A percentile compares a stretch with the other conserved stretches of the same genome.
phyloP scores from a whole-genome alignment of 2,329 filamentous ascomycete species.

The Neonectria neomacrospora region DNA sequence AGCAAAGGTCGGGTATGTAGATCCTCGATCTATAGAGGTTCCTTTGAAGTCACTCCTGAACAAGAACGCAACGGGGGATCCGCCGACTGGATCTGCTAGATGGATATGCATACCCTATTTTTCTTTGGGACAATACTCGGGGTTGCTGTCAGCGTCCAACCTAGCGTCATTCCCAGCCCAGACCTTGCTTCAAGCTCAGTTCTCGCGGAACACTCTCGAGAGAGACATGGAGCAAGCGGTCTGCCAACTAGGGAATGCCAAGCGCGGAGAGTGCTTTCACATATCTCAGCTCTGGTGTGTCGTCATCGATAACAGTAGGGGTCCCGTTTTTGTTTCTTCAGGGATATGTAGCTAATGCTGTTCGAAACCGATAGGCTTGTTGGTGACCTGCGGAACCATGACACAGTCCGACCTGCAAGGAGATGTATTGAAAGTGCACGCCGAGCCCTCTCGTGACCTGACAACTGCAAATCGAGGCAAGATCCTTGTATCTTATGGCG shows the following conservation, averaged over 20 bases:
- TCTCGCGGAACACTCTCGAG: constrained; percentile 51
- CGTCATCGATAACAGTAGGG: constrained; percentile 56
- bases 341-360: constrained; percentile 6
- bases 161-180: constrained; percentile 53
- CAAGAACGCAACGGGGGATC: constrained; percentile 23
- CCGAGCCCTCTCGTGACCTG: constrained; percentile 43
- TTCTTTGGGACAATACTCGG: constrained; percentile 56
- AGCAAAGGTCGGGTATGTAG: constrained; percentile 54
- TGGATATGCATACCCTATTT: constrained; percentile 63
- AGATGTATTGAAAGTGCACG: constrained; percentile 46
- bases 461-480: constrained; percentile 31
- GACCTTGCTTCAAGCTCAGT: constrained; percentile 57
- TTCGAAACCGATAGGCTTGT: constrained; percentile 42
- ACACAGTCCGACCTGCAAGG: constrained; percentile 48
- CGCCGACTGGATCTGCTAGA: constrained; percentile 37
- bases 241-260: constrained; percentile 51
- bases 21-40: constrained; percentile 53
- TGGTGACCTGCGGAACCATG: constrained; percentile 57
- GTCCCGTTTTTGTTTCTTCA: background rate
- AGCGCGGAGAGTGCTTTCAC: constrained; percentile 56
- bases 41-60: constrained; percentile 44
- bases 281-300: constrained; percentile 61
- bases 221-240: constrained; percentile 61
- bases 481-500: constrained; percentile 51
- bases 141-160: constrained; percentile 47